phyloP scores from a whole-genome alignment of 78 protist genomes.

The Cavenderia fasciculata region DNA sequence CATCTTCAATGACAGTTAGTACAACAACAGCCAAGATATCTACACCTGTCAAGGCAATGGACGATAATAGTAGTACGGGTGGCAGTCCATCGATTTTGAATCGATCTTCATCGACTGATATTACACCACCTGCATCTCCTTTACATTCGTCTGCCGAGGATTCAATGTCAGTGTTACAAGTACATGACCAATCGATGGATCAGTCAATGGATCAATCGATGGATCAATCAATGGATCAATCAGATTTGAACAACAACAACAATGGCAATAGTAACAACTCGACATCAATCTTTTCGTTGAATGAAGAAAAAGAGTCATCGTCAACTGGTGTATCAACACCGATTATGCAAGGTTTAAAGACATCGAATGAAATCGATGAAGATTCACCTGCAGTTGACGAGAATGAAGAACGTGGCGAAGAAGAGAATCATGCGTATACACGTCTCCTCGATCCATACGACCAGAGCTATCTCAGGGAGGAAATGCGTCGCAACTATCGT shows the following conservation, averaged over 20 bases:
- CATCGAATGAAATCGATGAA: conserved; percentile 15
- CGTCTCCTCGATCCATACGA: conserved; percentile 54
- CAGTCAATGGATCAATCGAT: too few species aligned
- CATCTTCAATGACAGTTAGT: too few species aligned
- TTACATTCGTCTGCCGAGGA: conserved; percentile 9
- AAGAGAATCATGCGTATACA: conserved; percentile 62
- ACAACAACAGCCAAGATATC: too few species aligned
- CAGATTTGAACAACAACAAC: background rate
- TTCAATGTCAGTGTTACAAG: too few species aligned
- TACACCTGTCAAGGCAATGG: too few species aligned
- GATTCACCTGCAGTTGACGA: background rate
- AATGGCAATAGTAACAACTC: background rate
- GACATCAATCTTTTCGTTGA: too few species aligned
- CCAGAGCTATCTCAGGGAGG: conserved; percentile 35
- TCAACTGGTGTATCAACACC: background rate
- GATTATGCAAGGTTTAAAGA: background rate
- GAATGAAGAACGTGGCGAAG: conserved; percentile 12
- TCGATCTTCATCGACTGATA: conserved; percentile 8
- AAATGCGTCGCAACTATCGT: conserved; percentile 37
- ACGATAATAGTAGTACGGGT: too few species aligned
- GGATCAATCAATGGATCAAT: too few species aligned
- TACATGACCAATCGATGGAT: too few species aligned
- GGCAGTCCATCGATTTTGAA: too few species aligned
- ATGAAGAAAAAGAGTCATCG: too few species aligned
- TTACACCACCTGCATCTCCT: conserved; percentile 65